Conservation (phyloP, 2,329 filamentous ascomycete genomes). For the Knufia fluminis region DNA sequence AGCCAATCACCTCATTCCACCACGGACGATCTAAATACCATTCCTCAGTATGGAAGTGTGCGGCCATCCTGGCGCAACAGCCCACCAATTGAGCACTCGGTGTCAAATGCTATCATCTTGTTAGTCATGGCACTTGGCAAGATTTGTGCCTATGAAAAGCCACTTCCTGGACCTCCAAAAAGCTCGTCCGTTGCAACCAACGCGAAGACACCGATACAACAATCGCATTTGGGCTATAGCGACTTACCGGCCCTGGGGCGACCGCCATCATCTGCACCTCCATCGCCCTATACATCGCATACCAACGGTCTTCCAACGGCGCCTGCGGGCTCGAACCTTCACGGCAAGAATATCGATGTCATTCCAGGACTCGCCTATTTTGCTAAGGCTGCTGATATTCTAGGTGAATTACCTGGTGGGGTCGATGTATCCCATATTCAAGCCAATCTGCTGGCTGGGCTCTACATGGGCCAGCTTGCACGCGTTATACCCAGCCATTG, state of each 20-base stretch:
- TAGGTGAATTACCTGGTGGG: conserved; percentile 70
- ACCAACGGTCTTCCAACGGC: conserved; percentile 13
- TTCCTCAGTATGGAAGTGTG: conserved; percentile 4
- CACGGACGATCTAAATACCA: conserved; percentile 12
- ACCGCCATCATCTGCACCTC: conserved; percentile 14
- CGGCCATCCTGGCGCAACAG: conserved; percentile 10
- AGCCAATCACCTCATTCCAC: conserved; percentile 16
- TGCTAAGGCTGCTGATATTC: conserved; percentile 73
- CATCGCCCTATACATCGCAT: conserved; percentile 18
- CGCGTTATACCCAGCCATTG: conserved; percentile 77
- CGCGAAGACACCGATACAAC: conserved; percentile 19
- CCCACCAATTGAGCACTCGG: conserved; percentile 45
- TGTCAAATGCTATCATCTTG: conserved; percentile 73
- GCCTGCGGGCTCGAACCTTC: conserved; percentile 30
- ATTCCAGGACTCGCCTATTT: conserved; percentile 89
- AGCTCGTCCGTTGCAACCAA: conserved; percentile 24
- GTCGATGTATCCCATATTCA: conserved; percentile 78
- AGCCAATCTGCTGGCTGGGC: conserved; percentile 69
- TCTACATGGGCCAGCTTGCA: conserved; percentile 83
- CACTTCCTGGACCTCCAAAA: conserved; percentile 42
- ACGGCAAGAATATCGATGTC: conserved; percentile 62
- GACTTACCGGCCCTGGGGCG: conserved; percentile 18
- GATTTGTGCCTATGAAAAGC: conserved; percentile 53
- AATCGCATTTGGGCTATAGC: conserved; percentile 15
- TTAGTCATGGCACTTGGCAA: conserved; percentile 79